A percentile compares a stretch with the other conserved stretches of the same genome.
These are phyloP conservation scores for Ulmus americana DNA, from an alignment of 331 rosid genomes.

Conservation along the genomic window DNA sequence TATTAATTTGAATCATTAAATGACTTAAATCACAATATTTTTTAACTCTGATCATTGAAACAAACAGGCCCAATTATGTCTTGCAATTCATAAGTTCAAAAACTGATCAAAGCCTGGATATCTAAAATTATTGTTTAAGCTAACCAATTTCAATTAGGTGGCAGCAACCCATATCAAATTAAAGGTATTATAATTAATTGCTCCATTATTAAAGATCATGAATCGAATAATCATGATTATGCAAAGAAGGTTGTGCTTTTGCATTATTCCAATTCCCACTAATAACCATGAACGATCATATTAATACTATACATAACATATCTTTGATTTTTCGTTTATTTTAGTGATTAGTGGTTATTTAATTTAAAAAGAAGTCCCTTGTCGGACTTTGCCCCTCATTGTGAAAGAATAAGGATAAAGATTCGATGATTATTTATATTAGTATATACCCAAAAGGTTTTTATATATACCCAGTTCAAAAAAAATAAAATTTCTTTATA, in stretches of 20 bases:
- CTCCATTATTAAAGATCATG: not conserved
- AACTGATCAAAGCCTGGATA: too few relatives aligned
- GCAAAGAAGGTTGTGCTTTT: not conserved
- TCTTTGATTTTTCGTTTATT: not conserved
- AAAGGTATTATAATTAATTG: not conserved
- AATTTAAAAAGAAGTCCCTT: not conserved
- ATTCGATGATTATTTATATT: too few relatives aligned
- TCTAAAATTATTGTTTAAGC: too few relatives aligned
- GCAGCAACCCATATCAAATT: not conserved
- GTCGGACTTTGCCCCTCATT: not conserved
- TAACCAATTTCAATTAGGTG: not conserved
- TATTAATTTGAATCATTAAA: too few relatives aligned
- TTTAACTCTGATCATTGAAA: too few relatives aligned
- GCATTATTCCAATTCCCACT: not conserved
- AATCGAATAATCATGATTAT: not conserved
- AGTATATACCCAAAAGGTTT: too few relatives aligned
- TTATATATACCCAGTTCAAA: too few relatives aligned
- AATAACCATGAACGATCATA: not conserved
- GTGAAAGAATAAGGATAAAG: too few relatives aligned
- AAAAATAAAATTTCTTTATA: too few relatives aligned
- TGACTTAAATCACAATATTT: too few relatives aligned
- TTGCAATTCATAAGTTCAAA: too few relatives aligned
- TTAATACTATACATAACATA: not conserved
- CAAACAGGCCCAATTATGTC: too few relatives aligned
- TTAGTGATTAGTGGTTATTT: not conserved